phyloP scores from a whole-genome alignment of 768 basidiomycete species.

The Mrakia hoshinonis region DNA sequence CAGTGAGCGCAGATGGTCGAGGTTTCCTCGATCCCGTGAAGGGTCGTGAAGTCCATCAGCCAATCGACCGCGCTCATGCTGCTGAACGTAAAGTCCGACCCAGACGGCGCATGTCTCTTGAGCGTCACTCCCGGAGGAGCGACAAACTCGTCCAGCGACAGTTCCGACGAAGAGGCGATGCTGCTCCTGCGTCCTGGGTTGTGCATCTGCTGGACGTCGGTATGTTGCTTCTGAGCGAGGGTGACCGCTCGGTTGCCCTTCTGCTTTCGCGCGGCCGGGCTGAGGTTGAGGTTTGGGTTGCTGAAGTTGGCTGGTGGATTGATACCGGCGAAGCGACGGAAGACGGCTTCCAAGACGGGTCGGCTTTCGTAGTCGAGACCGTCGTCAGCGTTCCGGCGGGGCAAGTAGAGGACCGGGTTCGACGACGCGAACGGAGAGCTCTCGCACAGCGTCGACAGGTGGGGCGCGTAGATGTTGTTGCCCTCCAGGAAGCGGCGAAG shows the following conservation, averaged over 20 bases:
- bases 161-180: neutral
- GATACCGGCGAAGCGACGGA: slow-evolving; percentile 77
- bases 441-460: slow-evolving; percentile 76
- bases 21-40: slow-evolving; percentile 88
- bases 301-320: slow-evolving; percentile 39
- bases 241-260: slow-evolving; percentile 45
- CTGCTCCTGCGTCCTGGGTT: neutral
- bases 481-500: slow-evolving; percentile 97
- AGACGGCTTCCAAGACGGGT: slow-evolving; percentile 87
- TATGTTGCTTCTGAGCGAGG: neutral
- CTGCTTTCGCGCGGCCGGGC: slow-evolving; percentile 37
- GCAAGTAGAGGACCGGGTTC: slow-evolving; percentile 82
- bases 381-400: slow-evolving; percentile 85
- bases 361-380: slow-evolving; percentile 85
- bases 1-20: slow-evolving; percentile 97
- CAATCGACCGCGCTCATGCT: slow-evolving; percentile 85
- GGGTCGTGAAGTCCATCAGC: slow-evolving; percentile 93
- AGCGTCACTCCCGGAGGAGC: slow-evolving; percentile 8
- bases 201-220: neutral
- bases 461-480: slow-evolving; percentile 93
- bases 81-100: slow-evolving; percentile 57
- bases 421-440: slow-evolving; percentile 83
- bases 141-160: neutral
- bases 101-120: neutral
- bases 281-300: slow-evolving; percentile 62